A percentile compares a stretch with the other conserved stretches of the same genome.
phyloP scores from a whole-genome alignment of 1,284 basidiomycete genomes.

The Ustilago crameri region DNA sequence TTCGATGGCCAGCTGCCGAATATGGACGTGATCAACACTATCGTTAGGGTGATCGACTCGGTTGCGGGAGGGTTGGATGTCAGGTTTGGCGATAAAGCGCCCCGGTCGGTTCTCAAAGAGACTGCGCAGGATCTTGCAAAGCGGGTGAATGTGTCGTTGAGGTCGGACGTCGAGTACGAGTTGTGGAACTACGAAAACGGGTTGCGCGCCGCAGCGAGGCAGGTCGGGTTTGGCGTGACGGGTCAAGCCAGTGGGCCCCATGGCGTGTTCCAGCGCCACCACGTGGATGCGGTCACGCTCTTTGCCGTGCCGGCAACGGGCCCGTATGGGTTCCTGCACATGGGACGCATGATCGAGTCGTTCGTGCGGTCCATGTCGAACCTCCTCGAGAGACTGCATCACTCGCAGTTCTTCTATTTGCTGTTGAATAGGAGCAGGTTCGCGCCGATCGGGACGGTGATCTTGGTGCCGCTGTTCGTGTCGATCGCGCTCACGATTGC shows the following conservation, averaged over 20 bases:
- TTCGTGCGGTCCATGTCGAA: constrained; percentile 64
- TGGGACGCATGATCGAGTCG: constrained; percentile 73
- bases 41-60: constrained; percentile 78
- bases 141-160: constrained; percentile 3
- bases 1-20: constrained; percentile 94
- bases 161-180: constrained; percentile 26
- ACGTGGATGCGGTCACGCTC: constrained; percentile 91
- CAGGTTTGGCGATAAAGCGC: constrained; percentile 6
- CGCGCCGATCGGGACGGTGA: constrained; percentile 57
- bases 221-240: constrained; percentile 22
- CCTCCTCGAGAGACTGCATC: constrained; percentile 65
- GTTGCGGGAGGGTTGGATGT: constrained; percentile 71
- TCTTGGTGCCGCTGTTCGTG: constrained; percentile 58
- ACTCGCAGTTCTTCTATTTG: constrained; percentile 67
- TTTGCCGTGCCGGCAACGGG: constrained; percentile 87
- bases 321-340: constrained; percentile 92
- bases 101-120: constrained; percentile 12
- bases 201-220: constrained; percentile 18
- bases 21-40: constrained; percentile 90
- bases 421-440: constrained; percentile 54
- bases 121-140: constrained; percentile 11
- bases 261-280: constrained; percentile 74
- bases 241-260: constrained; percentile 51
- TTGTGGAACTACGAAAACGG: constrained; percentile 33
- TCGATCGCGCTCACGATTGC: constrained; percentile 55